Base-by-base conservation (phyloP, 139 green algal genomes). In the Microglena sp. region DNA sequence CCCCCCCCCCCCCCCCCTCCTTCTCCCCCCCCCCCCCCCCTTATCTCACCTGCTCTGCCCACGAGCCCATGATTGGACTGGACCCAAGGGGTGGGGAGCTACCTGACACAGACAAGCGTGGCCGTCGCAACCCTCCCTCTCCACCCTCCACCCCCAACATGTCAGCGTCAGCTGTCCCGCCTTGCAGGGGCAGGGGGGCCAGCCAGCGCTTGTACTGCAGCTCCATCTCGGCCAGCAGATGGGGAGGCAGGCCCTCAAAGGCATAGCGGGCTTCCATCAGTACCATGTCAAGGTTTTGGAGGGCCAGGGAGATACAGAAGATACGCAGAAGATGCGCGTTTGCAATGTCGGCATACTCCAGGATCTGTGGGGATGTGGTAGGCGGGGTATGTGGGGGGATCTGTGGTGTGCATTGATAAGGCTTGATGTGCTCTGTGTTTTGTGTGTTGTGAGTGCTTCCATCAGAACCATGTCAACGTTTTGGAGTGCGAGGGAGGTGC, bases 331-430 rank as follows among this genome's bases (percentile, higher is more conserved):
- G 32, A 30, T 69, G 6, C 1, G 89, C 83, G 1, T 76, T 66
- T 0, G 83, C 73, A 4, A 80, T 71, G 45, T 96, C 90, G 15
- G 89, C 90, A 35, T 87, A 89, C 74, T 90, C 81, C 64, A 96
- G 69, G 28, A 96, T 53, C 30, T 81, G 73, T 18, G n/a, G n/a
- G n/a, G n/a, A n/a, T n/a, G n/a, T n/a, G n/a, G n/a, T 74, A 57
- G 21, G 45, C n/a, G n/a, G n/a, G n/a, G n/a, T n/a, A n/a, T n/a
- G n/a, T n/a, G n/a, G n/a, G n/a, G n/a, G n/a, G n/a, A n/a, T n/a
- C 40, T 0, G 40, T 11, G 50, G 15, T 6, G 21, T 21, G 21
- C 55, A 61, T 18, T 0, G 55, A 15, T 30, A 15, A 11, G 22
- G 55, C 34, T 24, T 45, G 46, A 7, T 30, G 21, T 28, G 21